phyloP scores from a whole-genome alignment of 2,329 filamentous ascomycete species.

The Claviceps pazoutovae region DNA sequence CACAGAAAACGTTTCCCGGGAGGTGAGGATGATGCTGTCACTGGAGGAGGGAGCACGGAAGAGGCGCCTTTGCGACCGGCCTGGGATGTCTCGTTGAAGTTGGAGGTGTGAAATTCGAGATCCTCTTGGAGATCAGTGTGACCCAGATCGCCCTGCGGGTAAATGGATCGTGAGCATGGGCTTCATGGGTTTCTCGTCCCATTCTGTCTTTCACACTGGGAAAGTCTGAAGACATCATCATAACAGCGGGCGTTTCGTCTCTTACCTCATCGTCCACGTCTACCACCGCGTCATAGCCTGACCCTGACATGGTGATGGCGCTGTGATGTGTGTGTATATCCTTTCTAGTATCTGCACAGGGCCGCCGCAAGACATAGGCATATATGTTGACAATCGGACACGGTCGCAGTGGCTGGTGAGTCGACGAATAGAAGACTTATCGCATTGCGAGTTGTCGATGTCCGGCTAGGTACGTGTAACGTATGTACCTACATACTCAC shows the following conservation, averaged over 20 bases:
- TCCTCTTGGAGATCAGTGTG: constrained; percentile 97
- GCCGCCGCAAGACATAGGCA: neutral
- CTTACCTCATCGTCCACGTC: constrained; percentile 88
- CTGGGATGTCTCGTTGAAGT: constrained; percentile 52
- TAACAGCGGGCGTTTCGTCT: neutral
- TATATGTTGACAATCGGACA: neutral
- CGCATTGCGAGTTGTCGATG: neutral
- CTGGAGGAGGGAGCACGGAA: constrained; percentile 42
- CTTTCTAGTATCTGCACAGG: neutral
- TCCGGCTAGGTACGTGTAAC: neutral
- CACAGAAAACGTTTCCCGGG: constrained; percentile 80
- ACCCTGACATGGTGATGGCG: constrained; percentile 51
- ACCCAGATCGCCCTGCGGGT: constrained; percentile 76
- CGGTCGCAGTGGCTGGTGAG: neutral
- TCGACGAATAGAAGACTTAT: neutral
- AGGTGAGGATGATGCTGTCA: constrained; percentile 32
- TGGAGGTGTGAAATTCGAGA: constrained; percentile 94
- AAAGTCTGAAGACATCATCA: neutral
- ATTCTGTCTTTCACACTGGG: neutral
- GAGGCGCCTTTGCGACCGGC: constrained; percentile 34
- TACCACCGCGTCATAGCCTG: constrained; percentile 94
- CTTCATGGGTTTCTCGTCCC: neutral
- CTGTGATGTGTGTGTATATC: constrained; percentile 9
- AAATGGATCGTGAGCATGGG: neutral
- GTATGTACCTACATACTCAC: neutral